Evolutionary conservation across 2,329 filamentous ascomycete species (phyloP).

Genomic region (Ophiostoma quercus): DNA sequence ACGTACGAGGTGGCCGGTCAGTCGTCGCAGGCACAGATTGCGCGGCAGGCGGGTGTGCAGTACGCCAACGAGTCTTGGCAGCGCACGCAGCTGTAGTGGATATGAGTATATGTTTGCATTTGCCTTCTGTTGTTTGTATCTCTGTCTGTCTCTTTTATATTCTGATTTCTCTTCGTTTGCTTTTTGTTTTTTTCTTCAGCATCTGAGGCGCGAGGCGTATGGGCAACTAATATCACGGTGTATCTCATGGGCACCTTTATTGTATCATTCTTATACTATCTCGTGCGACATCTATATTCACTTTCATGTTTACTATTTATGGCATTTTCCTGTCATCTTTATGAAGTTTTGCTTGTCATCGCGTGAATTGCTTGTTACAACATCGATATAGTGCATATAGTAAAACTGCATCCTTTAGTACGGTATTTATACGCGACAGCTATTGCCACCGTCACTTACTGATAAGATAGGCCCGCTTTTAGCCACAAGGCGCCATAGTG

Average conservation of each 20-base stretch:
- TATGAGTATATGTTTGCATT: background rate
- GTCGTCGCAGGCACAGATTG: constrained; percentile 37
- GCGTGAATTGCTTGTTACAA: background rate
- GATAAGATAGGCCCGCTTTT: background rate
- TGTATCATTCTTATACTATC: background rate
- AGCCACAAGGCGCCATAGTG: background rate
- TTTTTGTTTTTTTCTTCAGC: background rate
- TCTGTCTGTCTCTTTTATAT: background rate
- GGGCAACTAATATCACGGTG: constrained; percentile 8
- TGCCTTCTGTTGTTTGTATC: background rate
- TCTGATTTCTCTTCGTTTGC: background rate
- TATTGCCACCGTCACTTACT: background rate
- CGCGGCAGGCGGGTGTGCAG: constrained; percentile 40
- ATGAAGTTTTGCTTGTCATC: background rate
- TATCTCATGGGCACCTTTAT: background rate
- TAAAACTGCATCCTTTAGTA: too few species aligned
- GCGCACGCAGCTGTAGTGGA: constrained; percentile 26
- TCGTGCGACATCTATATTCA: background rate
- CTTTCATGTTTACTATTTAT: background rate
- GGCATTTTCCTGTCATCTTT: background rate
- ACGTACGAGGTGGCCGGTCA: constrained; percentile 66
- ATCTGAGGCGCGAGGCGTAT: constrained; percentile 9
- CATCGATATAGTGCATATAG: background rate
- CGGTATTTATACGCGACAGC: background rate
- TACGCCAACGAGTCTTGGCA: constrained; percentile 43